phyloP scores from a whole-genome alignment of 192 early-diverging fungal genomes.

The Umbelopsis ramanniana region DNA sequence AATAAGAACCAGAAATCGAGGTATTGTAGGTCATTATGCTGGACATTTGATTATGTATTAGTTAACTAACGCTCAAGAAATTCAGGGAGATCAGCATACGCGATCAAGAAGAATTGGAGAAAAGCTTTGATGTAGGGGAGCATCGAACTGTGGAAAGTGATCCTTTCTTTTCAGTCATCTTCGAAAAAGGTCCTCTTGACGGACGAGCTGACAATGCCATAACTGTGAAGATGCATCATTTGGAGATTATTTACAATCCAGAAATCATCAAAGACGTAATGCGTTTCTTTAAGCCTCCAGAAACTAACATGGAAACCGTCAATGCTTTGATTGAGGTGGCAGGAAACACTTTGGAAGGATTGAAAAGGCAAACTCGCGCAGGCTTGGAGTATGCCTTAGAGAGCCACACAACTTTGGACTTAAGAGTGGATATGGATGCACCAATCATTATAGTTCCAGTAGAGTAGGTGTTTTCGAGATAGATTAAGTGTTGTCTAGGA shows the following conservation, averaged over 20 bases:
- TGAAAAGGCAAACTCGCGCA: constrained; percentile 76
- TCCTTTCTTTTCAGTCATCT: constrained; percentile 62
- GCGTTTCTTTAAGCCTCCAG: constrained; percentile 74
- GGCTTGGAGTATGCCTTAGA: constrained; percentile 79
- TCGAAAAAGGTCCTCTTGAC: constrained; percentile 77
- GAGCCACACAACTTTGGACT: constrained; percentile 75
- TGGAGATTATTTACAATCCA: constrained; percentile 82
- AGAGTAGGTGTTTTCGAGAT: constrained; percentile 18
- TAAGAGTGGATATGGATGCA: constrained; percentile 83
- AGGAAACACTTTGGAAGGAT: constrained; percentile 68
- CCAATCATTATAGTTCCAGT: constrained; percentile 83
- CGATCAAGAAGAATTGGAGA: not conserved
- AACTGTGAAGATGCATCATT: constrained; percentile 70
- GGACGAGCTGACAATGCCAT: constrained; percentile 75
- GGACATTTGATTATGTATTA: not conserved
- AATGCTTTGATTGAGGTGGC: constrained; percentile 67
- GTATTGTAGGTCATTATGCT: not conserved
- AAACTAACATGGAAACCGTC: constrained; percentile 61
- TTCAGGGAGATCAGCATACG: not conserved
- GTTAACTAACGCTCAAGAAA: not conserved
- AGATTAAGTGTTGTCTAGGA: not conserved
- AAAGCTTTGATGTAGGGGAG: constrained; percentile 18
- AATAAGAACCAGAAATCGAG: constrained; percentile 28
- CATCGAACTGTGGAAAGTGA: not conserved
- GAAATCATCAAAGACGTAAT: constrained; percentile 63